These are phyloP conservation scores for Starmerella scarabaei DNA, from an alignment of 805 yeast species.

Conservation along the genomic window DNA sequence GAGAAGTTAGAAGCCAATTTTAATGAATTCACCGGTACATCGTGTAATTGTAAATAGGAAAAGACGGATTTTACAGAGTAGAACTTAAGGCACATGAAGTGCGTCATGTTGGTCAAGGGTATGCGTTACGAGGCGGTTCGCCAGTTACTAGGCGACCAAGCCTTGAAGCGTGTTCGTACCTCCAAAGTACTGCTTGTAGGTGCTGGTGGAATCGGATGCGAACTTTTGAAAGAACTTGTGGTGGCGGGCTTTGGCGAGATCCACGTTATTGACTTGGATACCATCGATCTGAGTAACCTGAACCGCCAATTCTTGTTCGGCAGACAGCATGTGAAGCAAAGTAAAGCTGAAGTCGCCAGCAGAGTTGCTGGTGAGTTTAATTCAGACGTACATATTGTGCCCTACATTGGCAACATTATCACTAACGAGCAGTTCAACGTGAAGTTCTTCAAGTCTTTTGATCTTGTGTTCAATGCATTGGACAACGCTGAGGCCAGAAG, in stretches of 20 bases:
- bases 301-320: constrained; percentile 89
- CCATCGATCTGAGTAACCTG: constrained; percentile 81
- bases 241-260: constrained; percentile 51
- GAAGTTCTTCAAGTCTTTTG: constrained; percentile 65
- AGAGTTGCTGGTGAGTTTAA: constrained; percentile 68
- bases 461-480: constrained; percentile 75
- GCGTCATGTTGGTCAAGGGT: neutral
- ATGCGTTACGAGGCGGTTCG: constrained; percentile 13
- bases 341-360: constrained; percentile 76
- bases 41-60: too few relatives aligned
- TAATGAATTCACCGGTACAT: neutral
- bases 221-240: constrained; percentile 96
- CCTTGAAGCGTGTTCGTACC: constrained; percentile 12
- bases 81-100: too few relatives aligned
- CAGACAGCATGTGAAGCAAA: constrained; percentile 75
- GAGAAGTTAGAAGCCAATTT: constrained; percentile 5
- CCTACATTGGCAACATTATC: constrained; percentile 83
- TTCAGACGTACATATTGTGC: constrained; percentile 49
- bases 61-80: too few relatives aligned
- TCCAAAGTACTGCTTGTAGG: constrained; percentile 72
- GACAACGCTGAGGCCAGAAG: constrained; percentile 89
- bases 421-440: constrained; percentile 56
- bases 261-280: constrained; percentile 65
- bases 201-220: constrained; percentile 99
- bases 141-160: constrained; percentile 15